Evolutionary conservation across 2,329 filamentous ascomycete species (phyloP).

Genomic region (Nemania abortiva): DNA sequence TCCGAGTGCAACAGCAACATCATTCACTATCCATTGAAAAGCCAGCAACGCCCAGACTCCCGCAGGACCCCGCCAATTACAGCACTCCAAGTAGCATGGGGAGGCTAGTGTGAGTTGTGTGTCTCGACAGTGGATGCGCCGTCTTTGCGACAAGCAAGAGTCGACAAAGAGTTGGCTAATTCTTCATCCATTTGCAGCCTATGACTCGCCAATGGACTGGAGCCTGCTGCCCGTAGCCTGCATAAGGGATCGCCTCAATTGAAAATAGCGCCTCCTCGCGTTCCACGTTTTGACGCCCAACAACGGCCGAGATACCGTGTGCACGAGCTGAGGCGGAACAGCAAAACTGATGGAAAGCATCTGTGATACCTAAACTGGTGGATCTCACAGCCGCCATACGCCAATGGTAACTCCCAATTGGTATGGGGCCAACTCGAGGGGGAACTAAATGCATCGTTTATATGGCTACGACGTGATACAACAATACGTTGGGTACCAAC

Average conservation of each 20-base stretch:
- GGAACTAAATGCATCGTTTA: slow-evolving; percentile 8
- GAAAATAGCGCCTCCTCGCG: slow-evolving; percentile 24
- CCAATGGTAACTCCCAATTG: slow-evolving; percentile 49
- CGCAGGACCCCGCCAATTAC: slow-evolving; percentile 27
- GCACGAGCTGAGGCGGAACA: slow-evolving; percentile 24
- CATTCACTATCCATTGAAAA: slow-evolving; percentile 5
- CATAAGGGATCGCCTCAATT: slow-evolving; percentile 29
- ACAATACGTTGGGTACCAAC: slow-evolving; percentile 39
- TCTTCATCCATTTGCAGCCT: slow-evolving; percentile 25
- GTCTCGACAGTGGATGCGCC: slow-evolving; percentile 28
- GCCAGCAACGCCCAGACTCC: slow-evolving; percentile 2
- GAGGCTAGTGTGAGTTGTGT: slow-evolving; percentile 20
- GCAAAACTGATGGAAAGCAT: slow-evolving; percentile 33
- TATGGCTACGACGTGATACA: slow-evolving; percentile 21
- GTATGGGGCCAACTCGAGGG: slow-evolving; percentile 17
- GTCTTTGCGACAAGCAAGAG: slow-evolving; percentile 20
- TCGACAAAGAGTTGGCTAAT: slow-evolving; percentile 11
- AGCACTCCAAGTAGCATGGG: slow-evolving; percentile 34
- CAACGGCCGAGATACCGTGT: slow-evolving; percentile 29
- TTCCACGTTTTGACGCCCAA: slow-evolving; percentile 49
- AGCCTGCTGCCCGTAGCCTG: slow-evolving; percentile 29
- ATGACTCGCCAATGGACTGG: slow-evolving; percentile 37
- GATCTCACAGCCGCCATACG: slow-evolving; percentile 32
- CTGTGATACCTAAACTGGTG: slow-evolving; percentile 43
- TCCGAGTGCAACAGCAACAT: slow-evolving; percentile 18